Conservation (phyloP, 352 stramenopile species). For the Pilasporangium apinafurcum region DNA sequence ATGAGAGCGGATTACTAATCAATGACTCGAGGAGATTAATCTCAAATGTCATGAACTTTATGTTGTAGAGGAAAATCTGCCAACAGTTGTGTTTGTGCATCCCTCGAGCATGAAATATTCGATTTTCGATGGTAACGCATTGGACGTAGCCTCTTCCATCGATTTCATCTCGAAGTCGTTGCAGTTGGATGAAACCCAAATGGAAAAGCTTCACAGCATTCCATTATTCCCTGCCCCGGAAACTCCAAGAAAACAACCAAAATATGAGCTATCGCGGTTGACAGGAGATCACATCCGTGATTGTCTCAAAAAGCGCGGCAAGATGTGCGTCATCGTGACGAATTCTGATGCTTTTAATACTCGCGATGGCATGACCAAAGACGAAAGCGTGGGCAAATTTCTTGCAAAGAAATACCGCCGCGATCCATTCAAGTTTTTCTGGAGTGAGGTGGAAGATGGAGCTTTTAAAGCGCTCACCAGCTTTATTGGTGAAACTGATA, state of each 20-base stretch:
- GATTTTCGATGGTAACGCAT: constrained; percentile 11
- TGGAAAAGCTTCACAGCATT: constrained; percentile 24
- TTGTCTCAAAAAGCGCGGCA: constrained; percentile 41
- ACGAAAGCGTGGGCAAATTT: no score
- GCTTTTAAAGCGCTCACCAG: constrained; percentile 30
- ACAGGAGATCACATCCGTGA: constrained; percentile 21
- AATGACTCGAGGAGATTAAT: neutral
- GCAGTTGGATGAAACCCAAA: constrained; percentile 14
- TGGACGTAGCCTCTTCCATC: constrained; percentile 45
- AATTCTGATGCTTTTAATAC: constrained; percentile 7
- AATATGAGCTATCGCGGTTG: constrained; percentile 33
- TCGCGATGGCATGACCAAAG: constrained; percentile 29
- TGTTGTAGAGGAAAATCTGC: constrained; percentile 29
- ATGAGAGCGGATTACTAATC: neutral
- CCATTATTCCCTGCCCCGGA: constrained; percentile 61
- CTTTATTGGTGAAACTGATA: constrained; percentile 21
- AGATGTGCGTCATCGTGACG: constrained; percentile 72
- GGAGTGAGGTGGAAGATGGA: constrained; percentile 17
- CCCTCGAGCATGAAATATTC: constrained; percentile 37
- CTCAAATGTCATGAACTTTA: neutral
- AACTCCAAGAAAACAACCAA: constrained; percentile 68
- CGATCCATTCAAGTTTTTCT: constrained; percentile 60
- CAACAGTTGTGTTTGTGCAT: constrained; percentile 57
- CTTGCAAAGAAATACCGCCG: constrained; percentile 77
- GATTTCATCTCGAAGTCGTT: constrained; percentile 51